phyloP scores from a whole-genome alignment of 2,329 filamentous ascomycete genomes.

The Phaeosphaeriaceae sp. region DNA sequence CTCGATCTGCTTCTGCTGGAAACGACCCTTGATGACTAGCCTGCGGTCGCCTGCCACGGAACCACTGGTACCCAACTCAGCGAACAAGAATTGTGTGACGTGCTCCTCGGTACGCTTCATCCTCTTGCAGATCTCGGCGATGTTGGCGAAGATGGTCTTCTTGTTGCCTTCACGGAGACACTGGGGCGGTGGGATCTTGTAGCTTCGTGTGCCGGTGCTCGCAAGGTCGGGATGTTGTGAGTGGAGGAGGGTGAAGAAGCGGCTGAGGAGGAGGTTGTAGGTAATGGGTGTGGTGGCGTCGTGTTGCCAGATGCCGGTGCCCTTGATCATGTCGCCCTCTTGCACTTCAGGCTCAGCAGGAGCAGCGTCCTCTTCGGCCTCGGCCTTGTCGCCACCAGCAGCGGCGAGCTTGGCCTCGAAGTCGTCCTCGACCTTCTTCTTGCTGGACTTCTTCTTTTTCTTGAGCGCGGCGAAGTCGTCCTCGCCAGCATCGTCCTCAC shows the following conservation, averaged over 20 bases:
- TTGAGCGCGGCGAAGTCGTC: constrained; percentile 71
- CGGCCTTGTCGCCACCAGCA: constrained; percentile 61
- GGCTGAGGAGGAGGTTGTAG: constrained; percentile 84
- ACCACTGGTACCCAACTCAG: constrained; percentile 96
- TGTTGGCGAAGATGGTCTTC: constrained; percentile 97
- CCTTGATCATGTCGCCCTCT: constrained; percentile 79
- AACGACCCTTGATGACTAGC: constrained; percentile 98
- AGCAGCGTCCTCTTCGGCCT: constrained; percentile 58
- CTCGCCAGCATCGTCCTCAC: constrained; percentile 60
- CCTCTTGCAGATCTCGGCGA: constrained; percentile 96
- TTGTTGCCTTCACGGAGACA: constrained; percentile 99
- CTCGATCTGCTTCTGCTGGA: constrained; percentile 99
- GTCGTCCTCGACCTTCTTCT: constrained; percentile 65
- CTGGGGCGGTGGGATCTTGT: constrained; percentile 99
- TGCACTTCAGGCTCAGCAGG: constrained; percentile 61
- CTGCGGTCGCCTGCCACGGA: constrained; percentile 87
- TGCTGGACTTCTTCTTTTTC: constrained; percentile 87
- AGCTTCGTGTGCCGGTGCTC: constrained; percentile 86
- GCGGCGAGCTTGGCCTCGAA: constrained; percentile 72
- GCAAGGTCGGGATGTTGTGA: constrained; percentile 97
- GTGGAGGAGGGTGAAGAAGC: constrained; percentile 94
- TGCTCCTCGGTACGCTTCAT: constrained; percentile 99
- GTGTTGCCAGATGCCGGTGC: constrained; percentile 90
- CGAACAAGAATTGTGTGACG: constrained; percentile 95
- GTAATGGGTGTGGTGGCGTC: constrained; percentile 77